Evolutionary conservation across 306 rosid genomes (phyloP).

Genomic region (Vigna trinervia): DNA sequence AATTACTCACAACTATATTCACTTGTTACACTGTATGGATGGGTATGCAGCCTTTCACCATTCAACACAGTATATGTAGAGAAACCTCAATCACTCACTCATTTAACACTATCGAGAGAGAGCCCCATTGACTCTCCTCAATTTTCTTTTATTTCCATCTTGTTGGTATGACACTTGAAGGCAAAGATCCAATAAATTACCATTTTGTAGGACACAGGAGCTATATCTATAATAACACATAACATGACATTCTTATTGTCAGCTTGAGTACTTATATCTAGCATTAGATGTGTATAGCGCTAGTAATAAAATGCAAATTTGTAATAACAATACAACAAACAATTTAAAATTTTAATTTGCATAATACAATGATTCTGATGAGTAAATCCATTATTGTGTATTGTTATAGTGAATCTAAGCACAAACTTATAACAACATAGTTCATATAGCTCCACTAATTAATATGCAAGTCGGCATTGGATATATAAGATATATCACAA

Average conservation of each 20-base stretch:
- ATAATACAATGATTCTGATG: slow-evolving; percentile 18
- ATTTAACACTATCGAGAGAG: background rate
- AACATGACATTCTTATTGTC: slow-evolving; percentile 7
- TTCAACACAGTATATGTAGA: background rate
- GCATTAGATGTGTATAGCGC: slow-evolving; percentile 29
- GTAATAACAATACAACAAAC: background rate
- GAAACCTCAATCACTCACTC: slow-evolving; percentile 17
- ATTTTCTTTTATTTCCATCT: slow-evolving; percentile 3
- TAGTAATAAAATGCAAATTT: slow-evolving; percentile 10
- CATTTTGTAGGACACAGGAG: slow-evolving; percentile 4
- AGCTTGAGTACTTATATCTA: slow-evolving; percentile 15
- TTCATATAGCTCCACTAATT: slow-evolving; percentile 21
- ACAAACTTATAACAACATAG: slow-evolving; percentile 6
- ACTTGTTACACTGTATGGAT: background rate
- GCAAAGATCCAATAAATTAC: slow-evolving; percentile 29
- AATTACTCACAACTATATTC: slow-evolving; percentile 23
- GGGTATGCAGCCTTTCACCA: too few relatives aligned
- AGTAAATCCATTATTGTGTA: background rate
- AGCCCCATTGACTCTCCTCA: background rate
- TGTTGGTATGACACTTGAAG: background rate
- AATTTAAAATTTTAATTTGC: slow-evolving; percentile 10
- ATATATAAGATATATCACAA: slow-evolving; percentile 6
- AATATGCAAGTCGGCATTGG: background rate
- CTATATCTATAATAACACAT: slow-evolving; percentile 15
- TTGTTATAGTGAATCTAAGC: slow-evolving; percentile 30